Evolutionary conservation across 192 early-diverging fungal species (phyloP), one percentile per base, ranked within the genome.

Genomic region (Pilaira anomala): DNA sequence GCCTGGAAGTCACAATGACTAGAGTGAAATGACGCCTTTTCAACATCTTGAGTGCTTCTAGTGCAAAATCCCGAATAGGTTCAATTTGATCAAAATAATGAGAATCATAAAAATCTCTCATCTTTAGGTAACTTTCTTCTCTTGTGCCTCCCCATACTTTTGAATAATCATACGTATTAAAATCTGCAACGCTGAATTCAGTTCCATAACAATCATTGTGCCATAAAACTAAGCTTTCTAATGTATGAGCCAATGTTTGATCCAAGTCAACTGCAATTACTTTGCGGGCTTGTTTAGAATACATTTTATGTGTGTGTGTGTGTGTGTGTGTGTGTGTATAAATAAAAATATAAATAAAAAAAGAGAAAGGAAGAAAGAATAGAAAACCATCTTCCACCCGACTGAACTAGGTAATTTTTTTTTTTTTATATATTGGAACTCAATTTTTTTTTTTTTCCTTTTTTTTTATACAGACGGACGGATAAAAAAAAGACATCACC

Each of bases 1-100:
- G 84, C 16, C 83, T 59, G n/a, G 82, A 74, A 2, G 84, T 85
- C 44, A 85, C 70, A 55, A 85, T 80, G 13, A 85, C 82, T 13
- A 85, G 66, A 11, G 72, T 69, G 53, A 75, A 85, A 3, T 72
- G 69, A 40, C 80, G 69, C 25, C 73, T 67, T 45, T 85, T 85
- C 6, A 85, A 62, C 69, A 79, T 74, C 62, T 76, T 78, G 29
- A 85, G 57, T 12, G 83, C 77, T 40, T 83, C 83, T 21, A 78
- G 40, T 55, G 81, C 80, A 44, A 78, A 69, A 21, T 75, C 73
- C 29, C 80, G 56, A 58, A 86, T 78, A 25, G 79, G 83, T 25
- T 77, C 69, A 50, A 84, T 78, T 25, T 78, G 70, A 11, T 65
- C 49, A 42, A 86, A 86, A 44, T 86, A 74, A 7, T 71, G 69